phyloP scores from a whole-genome alignment of 177 flowering plant species.

The Vitis hybrid region DNA sequence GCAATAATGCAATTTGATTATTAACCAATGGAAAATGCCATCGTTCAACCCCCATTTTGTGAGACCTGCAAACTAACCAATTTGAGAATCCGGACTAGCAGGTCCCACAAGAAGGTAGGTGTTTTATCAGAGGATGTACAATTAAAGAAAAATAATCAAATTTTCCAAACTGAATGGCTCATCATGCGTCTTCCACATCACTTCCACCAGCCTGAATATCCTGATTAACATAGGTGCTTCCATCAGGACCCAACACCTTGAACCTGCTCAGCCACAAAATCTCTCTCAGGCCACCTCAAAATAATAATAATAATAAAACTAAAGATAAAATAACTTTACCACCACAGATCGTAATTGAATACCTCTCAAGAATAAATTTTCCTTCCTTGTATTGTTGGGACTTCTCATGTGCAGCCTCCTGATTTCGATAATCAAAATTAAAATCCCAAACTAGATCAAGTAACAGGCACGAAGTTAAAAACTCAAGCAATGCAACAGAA shows the following conservation, averaged over 20 bases:
- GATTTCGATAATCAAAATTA: background rate
- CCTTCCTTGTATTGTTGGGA: conserved; percentile 61
- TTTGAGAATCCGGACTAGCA: background rate
- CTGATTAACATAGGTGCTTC: conserved; percentile 31
- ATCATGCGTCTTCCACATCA: conserved; percentile 47
- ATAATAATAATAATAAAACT: too few species aligned
- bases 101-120: background rate
- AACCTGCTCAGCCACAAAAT: conserved; percentile 36
- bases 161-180: background rate
- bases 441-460: background rate
- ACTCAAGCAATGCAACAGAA: background rate
- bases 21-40: background rate
- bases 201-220: conserved; percentile 45
- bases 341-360: background rate
- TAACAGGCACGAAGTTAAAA: background rate
- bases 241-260: conserved; percentile 54
- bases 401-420: conserved; percentile 50
- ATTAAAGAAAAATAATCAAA: background rate
- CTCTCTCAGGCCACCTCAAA: background rate
- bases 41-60: background rate
- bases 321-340: background rate
- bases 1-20: background rate
- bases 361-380: conserved; percentile 52
- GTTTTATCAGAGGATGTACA: conserved; percentile 12
- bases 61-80: background rate